Percentiles rank a stretch among this genome's conserved stretches.
Evolutionary conservation across 164 flowering plant genomes (phyloP).

Genomic region (Magnolia kwangsiensis): DNA sequence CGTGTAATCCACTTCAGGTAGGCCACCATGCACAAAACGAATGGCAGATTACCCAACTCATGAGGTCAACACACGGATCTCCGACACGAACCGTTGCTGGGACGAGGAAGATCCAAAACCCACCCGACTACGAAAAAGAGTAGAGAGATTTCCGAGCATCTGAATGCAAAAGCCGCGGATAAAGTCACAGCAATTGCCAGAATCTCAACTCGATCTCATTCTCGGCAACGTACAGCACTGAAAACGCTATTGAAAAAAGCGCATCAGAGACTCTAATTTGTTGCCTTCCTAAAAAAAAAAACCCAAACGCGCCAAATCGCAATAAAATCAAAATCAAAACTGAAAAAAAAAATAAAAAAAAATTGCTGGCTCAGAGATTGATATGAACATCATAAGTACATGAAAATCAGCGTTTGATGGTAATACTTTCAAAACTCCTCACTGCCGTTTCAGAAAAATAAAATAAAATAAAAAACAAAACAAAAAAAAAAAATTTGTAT

Average conservation of each 20-base stretch:
- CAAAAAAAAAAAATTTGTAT: background rate
- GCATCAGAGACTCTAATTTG: conserved; percentile 45
- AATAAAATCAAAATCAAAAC: background rate
- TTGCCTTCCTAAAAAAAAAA: conserved; percentile 20
- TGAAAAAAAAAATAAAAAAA: background rate
- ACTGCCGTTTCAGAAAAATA: background rate
- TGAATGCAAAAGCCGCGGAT: conserved; percentile 29
- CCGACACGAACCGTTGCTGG: too few relatives aligned
- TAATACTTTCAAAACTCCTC: background rate
- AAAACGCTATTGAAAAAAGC: conserved; percentile 28
- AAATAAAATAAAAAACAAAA: background rate
- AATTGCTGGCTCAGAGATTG: background rate
- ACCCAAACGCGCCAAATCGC: background rate
- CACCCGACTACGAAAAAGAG: too few relatives aligned
- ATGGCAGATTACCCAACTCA: background rate
- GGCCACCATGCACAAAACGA: background rate
- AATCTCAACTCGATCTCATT: conserved; percentile 28
- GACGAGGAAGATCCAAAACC: too few relatives aligned
- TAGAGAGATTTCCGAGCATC: conserved; percentile 25
- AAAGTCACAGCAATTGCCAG: conserved; percentile 22
- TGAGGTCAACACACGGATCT: background rate
- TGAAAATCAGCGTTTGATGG: background rate
- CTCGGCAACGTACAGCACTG: conserved; percentile 49
- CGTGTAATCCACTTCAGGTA: background rate
- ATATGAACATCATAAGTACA: background rate